Conservation (phyloP, 2,329 filamentous ascomycete species). For the Sordariomycetes sp. region DNA sequence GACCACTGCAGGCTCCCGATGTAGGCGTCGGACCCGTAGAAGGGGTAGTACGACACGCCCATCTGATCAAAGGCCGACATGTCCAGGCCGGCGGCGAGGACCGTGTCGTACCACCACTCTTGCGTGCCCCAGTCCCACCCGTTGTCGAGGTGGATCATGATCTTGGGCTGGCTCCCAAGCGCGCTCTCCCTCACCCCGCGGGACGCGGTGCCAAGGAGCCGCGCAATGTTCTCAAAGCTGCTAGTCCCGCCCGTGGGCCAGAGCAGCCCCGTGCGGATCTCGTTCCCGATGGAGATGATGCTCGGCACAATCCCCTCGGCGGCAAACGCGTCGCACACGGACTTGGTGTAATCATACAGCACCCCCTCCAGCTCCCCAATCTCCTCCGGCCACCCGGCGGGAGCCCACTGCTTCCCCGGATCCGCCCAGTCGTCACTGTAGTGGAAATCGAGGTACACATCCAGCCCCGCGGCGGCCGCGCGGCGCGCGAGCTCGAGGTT, state of each 20-base stretch:
- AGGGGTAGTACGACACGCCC: constrained; percentile 63
- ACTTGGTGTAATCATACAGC: constrained; percentile 56
- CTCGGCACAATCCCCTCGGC: constrained; percentile 37
- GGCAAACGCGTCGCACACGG: constrained; percentile 47
- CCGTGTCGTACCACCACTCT: constrained; percentile 49
- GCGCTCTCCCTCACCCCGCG: constrained; percentile 51
- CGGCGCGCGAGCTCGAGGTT: constrained; percentile 55
- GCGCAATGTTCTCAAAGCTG: constrained; percentile 45
- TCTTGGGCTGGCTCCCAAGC: constrained; percentile 43
- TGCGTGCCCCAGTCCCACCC: constrained; percentile 61
- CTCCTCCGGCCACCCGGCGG: constrained; percentile 48
- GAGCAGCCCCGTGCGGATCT: constrained; percentile 54
- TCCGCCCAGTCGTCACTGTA: constrained; percentile 62
- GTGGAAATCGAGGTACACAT: constrained; percentile 50
- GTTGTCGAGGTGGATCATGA: constrained; percentile 65
- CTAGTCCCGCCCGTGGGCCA: constrained; percentile 48
- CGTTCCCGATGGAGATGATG: constrained; percentile 61
- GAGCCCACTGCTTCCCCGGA: constrained; percentile 46
- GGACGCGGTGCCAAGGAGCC: constrained; percentile 49
- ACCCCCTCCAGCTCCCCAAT: constrained; percentile 45
- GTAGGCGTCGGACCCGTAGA: constrained; percentile 48
- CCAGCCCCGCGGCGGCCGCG: constrained; percentile 47
- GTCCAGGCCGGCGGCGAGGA: constrained; percentile 37
- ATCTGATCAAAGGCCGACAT: constrained; percentile 54
- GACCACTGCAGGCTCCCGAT: constrained; percentile 40